These are phyloP conservation scores for Candida germanica DNA, from an alignment of 805 yeast species.

Conservation along the genomic window DNA sequence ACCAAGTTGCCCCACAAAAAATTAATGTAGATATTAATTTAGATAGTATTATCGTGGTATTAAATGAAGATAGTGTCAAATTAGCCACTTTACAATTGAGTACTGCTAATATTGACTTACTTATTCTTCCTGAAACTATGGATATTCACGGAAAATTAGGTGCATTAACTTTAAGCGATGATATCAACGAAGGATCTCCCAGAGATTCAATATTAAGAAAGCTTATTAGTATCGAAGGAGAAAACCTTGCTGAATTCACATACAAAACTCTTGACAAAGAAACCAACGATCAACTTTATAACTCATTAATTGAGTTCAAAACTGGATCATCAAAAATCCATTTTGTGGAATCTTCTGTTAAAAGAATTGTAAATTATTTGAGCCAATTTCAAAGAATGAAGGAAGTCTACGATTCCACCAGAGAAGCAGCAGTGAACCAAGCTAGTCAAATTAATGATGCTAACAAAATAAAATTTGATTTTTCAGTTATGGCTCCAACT, in stretches of 20 bases:
- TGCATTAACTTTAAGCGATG: conserved; percentile 74
- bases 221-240: conserved; percentile 76
- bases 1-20: conserved; percentile 65
- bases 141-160: conserved; percentile 72
- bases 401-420: conserved; percentile 80
- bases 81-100: conserved; percentile 76
- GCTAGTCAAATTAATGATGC: conserved; percentile 63
- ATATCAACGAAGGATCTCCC: conserved; percentile 61
- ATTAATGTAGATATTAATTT: conserved; percentile 66
- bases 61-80: conserved; percentile 80
- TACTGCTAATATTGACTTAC: conserved; percentile 64
- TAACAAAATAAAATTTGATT: conserved; percentile 63
- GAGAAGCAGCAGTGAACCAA: conserved; percentile 84
- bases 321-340: conserved; percentile 75
- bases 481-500: conserved; percentile 77
- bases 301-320: conserved; percentile 56
- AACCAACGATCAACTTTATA: conserved; percentile 47
- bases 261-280: conserved; percentile 75
- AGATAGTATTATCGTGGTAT: conserved; percentile 67
- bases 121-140: conserved; percentile 73
- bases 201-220: conserved; percentile 58
- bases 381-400: conserved; percentile 83
- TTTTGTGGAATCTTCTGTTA: conserved; percentile 78
- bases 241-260: conserved; percentile 72
- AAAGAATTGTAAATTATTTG: conserved; percentile 62